A percentile compares a stretch with the other conserved stretches of the same genome.
Evolutionary conservation across 306 rosid genomes (phyloP).

Genomic region (Cicer bijugum): DNA sequence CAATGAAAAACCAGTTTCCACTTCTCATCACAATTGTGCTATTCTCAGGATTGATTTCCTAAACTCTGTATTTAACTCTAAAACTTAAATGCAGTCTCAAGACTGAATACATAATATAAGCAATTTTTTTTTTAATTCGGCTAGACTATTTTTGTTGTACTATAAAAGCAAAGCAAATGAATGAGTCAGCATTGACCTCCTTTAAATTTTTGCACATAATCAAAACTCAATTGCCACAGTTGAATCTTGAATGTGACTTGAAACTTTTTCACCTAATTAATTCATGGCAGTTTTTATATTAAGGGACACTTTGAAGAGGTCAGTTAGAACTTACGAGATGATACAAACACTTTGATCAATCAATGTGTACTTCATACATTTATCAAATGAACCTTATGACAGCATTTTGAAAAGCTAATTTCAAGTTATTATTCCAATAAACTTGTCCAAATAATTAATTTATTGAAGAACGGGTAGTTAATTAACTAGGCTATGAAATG

Average conservation of each 20-base stretch:
- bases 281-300: too few relatives aligned
- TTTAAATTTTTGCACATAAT: neutral
- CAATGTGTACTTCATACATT: neutral
- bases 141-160: neutral
- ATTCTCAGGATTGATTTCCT: slow-evolving; percentile 4
- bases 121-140: neutral
- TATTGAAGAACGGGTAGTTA: neutral
- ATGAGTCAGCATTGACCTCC: neutral
- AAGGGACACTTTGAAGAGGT: too few relatives aligned
- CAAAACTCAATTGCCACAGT: neutral
- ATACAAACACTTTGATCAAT: neutral
- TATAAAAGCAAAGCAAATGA: slow-evolving; percentile 25
- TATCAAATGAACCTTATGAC: neutral
- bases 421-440: neutral
- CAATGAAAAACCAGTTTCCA: slow-evolving; percentile 29
- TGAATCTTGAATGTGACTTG: too few relatives aligned
- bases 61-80: slow-evolving; percentile 28
- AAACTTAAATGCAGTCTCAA: neutral
- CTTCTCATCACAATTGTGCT: neutral
- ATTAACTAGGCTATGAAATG: neutral
- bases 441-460: neutral
- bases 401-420: neutral
- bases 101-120: slow-evolving; percentile 27
- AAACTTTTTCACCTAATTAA: too few relatives aligned
- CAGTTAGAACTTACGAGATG: too few relatives aligned